A percentile compares a stretch with the other conserved stretches of the same genome.
Conservation (phyloP, 352 stramenopile genomes). For the Phytophthora meadii region DNA sequence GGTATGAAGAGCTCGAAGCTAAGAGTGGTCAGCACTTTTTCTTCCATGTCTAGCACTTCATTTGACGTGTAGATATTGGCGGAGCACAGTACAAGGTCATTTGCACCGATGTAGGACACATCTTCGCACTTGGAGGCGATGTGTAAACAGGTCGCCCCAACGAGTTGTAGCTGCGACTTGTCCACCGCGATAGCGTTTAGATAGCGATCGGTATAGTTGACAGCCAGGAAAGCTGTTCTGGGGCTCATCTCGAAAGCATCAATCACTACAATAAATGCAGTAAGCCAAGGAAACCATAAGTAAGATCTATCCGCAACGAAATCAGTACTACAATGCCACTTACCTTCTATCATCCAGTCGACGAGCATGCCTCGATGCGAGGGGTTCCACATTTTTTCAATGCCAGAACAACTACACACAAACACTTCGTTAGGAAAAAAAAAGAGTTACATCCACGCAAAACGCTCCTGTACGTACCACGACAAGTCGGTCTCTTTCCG, state of each 20-base stretch:
- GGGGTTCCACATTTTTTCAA: conserved; percentile 80
- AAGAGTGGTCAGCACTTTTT: conserved; percentile 92
- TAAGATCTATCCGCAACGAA: not conserved
- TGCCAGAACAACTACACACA: conserved; percentile 34
- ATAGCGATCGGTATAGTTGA: conserved; percentile 92
- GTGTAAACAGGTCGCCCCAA: conserved; percentile 90
- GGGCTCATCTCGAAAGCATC: conserved; percentile 91
- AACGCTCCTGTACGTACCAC: conserved; percentile 42
- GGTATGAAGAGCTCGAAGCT: conserved; percentile 90
- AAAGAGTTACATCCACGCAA: no score
- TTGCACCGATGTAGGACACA: conserved; percentile 92
- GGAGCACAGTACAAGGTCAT: conserved; percentile 91
- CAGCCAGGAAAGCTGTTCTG: conserved; percentile 86
- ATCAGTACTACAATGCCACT: not conserved
- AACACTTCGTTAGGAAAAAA: not conserved
- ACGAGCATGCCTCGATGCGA: conserved; percentile 92
- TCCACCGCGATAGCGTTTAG: conserved; percentile 89
- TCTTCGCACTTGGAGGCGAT: conserved; percentile 93
- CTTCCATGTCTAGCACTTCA: conserved; percentile 92
- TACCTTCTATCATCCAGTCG: conserved; percentile 93
- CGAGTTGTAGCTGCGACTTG: conserved; percentile 88
- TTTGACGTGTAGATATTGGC: conserved; percentile 91
- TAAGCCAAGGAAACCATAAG: not conserved
- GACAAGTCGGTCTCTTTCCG: conserved; percentile 89
- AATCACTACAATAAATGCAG: not conserved